These are phyloP conservation scores for Phellopilus nigrolimitatus DNA, from an alignment of 1,284 basidiomycete species.

Conservation along the genomic window DNA sequence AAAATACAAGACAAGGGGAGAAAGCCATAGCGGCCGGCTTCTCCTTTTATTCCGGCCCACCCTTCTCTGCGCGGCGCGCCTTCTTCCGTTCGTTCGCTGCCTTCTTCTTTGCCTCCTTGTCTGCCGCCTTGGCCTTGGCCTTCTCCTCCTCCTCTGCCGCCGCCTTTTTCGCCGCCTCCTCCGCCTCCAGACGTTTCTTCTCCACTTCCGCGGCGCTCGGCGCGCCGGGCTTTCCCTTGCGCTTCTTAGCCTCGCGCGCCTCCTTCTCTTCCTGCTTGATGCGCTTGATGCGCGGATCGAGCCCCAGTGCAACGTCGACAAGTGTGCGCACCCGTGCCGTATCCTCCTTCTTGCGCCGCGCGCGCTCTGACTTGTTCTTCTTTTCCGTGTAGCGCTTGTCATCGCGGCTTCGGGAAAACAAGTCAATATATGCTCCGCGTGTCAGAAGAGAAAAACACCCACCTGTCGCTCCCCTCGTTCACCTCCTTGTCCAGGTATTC, in stretches of 20 bases:
- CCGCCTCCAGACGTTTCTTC: conserved; percentile 36
- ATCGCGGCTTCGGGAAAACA: conserved; percentile 65
- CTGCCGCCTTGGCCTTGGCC: conserved; percentile 58
- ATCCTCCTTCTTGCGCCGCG: conserved; percentile 97
- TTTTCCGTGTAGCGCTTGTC: conserved; percentile 99
- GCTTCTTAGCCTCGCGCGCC: conserved; percentile 91
- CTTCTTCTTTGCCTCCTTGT: conserved; percentile 83
- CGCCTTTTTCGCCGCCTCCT: conserved; percentile 72
- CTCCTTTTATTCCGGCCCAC: conserved; percentile 27
- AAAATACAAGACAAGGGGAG: neutral
- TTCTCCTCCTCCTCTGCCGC: conserved; percentile 65
- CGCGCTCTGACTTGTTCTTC: conserved; percentile 98
- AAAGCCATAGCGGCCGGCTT: neutral
- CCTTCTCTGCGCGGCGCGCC: conserved; percentile 67
- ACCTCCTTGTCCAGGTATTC: conserved; percentile 99
- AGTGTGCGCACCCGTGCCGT: conserved; percentile 84
- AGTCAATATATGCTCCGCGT: conserved; percentile 15
- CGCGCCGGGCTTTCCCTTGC: conserved; percentile 42
- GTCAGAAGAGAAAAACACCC: conserved; percentile 27
- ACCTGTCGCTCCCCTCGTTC: conserved; percentile 96
- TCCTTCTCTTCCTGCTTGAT: conserved; percentile 98
- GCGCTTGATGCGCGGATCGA: conserved; percentile 95
- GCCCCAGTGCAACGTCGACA: conserved; percentile 81
- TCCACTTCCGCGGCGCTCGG: conserved; percentile 45
- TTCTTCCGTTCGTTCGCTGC: conserved; percentile 93